Evolutionary conservation across 176 grass and related monocot genomes (phyloP), one percentile per base, ranked within the genome.

Genomic region (Oryza longistaminata): DNA sequence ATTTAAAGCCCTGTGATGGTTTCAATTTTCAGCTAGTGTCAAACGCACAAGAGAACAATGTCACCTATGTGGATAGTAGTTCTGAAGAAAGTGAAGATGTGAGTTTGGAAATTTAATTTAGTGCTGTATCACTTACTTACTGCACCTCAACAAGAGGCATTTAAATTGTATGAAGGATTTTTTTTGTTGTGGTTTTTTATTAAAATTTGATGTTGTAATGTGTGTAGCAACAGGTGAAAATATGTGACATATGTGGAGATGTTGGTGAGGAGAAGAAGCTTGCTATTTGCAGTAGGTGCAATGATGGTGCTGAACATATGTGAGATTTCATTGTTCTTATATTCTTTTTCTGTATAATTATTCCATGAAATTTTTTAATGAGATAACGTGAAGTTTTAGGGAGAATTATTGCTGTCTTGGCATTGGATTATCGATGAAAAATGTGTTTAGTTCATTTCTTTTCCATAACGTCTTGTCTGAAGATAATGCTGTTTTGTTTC

Each of bases 231-330:
- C 52, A 94, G 93, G 93, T 94, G 48, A 90, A 94, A 68, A 85
- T 94, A 39, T 94, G 93, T 68, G 90, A 90, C 78, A 92, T 94
- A 71, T 94, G 93, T 64, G 93, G 93, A 34, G 87, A 92, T 76
- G 85, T 80, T 73, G 93, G 93, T 67, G 77, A 87, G 70, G 90
- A 92, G 85, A 90, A 90, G 44, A 77, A 81, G 66, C 93, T 95
- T 40, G 85, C 88, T 46, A 37, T 88, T 83, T 95, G 93, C 72
- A 88, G 81, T 73, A 86, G 88, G 88, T 95, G 93, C 78, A 90
- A 84, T 92, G 93, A 92, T 79, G 93, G 90, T 53, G 90, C 90
- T 66, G 90, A 92, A 46, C 90, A 95, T 70, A 95, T 29, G 93
- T 95, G 86, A 90, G 71, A 60, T 68, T 72, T 83, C 79, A 5